These are phyloP conservation scores for Noccaea caerulescens DNA, from an alignment of 345 rosid species.

Conservation along the genomic window DNA sequence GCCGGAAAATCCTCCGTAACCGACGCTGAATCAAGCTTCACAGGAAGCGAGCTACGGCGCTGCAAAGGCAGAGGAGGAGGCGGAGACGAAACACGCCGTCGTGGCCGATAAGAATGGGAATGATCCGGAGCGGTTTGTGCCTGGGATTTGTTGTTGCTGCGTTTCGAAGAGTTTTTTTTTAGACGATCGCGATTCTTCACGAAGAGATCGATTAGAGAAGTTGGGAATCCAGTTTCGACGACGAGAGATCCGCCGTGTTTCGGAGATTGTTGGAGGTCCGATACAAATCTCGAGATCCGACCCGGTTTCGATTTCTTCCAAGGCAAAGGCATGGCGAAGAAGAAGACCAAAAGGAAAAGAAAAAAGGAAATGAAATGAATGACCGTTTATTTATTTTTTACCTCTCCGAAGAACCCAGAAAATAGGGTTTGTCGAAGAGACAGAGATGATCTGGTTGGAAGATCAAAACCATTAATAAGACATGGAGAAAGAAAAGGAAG, in stretches of 20 bases:
- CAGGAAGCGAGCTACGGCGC: constrained; percentile 21
- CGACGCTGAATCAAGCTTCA: constrained; percentile 18
- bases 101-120: constrained; percentile 5
- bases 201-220: constrained; percentile 83
- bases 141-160: constrained; percentile 17
- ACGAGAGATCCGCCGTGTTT: constrained; percentile 74
- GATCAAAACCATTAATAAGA: constrained; percentile 40
- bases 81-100: constrained; percentile 15
- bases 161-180: constrained; percentile 53
- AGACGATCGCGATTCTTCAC: constrained; percentile 81
- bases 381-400: background rate
- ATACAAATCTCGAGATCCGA: constrained; percentile 64
- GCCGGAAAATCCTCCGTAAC: constrained; percentile 5
- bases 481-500: constrained; percentile 22
- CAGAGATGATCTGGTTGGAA: constrained; percentile 29
- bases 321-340: constrained; percentile 66
- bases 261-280: constrained; percentile 73
- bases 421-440: constrained; percentile 46
- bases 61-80: constrained; percentile 28
- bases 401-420: constrained; percentile 40
- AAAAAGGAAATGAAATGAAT: background rate
- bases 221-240: constrained; percentile 88
- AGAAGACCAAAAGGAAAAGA: background rate
- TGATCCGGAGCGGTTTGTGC: constrained; percentile 2
- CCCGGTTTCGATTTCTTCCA: constrained; percentile 68